Percentiles rank a stretch among this genome's conserved stretches.
Evolutionary conservation across 2,329 filamentous ascomycete species (phyloP).

Genomic region (Aureobasidium lini): DNA sequence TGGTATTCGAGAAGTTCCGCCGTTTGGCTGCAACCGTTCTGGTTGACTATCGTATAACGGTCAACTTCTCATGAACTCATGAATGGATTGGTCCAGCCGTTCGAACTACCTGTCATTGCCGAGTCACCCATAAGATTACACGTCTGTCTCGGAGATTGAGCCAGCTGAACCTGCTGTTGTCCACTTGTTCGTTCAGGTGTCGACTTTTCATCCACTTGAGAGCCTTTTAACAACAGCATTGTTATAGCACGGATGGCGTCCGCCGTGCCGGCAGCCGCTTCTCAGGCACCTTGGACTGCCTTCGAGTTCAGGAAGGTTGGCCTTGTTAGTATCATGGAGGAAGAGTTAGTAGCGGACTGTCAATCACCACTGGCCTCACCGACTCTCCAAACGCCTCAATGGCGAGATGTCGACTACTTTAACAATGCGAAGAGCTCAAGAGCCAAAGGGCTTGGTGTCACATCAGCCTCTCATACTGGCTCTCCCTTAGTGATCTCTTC

Average conservation of each 20-base stretch:
- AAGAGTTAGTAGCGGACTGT: neutral
- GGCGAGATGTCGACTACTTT: conserved; percentile 3
- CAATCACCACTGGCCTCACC: neutral
- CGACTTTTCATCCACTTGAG: neutral
- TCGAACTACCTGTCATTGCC: conserved; percentile 1
- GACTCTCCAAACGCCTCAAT: neutral
- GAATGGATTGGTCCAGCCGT: conserved; percentile 5
- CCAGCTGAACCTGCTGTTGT: neutral
- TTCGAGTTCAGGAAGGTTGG: neutral
- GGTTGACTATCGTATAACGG: conserved; percentile 1
- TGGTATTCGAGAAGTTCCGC: neutral
- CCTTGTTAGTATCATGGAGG: conserved; percentile 2
- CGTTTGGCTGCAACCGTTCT: neutral
- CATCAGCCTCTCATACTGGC: neutral
- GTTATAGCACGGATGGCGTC: conserved; percentile 1
- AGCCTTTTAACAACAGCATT: neutral
- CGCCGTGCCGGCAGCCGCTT: neutral
- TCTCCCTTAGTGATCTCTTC: neutral
- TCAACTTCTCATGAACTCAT: conserved; percentile 6
- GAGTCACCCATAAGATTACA: conserved; percentile 8
- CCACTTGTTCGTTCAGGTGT: neutral
- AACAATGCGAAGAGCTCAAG: neutral
- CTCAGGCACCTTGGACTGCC: neutral
- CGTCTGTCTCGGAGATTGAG: neutral
- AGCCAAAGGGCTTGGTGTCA: neutral